Conservation (phyloP, 768 basidiomycete genomes). For the Psilocybe cyanescens region DNA sequence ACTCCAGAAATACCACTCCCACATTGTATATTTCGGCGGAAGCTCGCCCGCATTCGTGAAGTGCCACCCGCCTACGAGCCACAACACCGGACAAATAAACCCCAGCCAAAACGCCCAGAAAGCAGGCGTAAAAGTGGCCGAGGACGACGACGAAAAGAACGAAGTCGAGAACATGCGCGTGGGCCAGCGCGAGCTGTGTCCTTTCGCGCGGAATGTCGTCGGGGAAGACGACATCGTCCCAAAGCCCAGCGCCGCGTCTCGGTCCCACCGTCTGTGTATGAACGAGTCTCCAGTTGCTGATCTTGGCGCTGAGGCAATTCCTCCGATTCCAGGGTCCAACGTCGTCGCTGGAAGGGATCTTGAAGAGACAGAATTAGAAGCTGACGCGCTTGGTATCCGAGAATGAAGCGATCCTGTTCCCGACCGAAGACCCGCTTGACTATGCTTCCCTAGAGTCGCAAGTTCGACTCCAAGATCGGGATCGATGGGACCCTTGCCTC, state of each 20-base stretch:
- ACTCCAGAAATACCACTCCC: conserved; percentile 53
- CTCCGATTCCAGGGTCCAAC: neutral
- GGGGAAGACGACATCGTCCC: conserved; percentile 27
- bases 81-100: conserved; percentile 73
- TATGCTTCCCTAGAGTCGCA: conserved; percentile 3
- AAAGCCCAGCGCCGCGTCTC: conserved; percentile 40
- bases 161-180: conserved; percentile 9
- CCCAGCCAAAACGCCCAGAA: conserved; percentile 77
- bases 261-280: conserved; percentile 54
- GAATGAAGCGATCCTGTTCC: neutral
- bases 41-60: conserved; percentile 51
- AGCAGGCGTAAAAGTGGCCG: conserved; percentile 40
- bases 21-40: conserved; percentile 45
- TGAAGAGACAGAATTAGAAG: conserved; percentile 4
- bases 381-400: conserved; percentile 2
- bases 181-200: conserved; percentile 24
- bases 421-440: neutral
- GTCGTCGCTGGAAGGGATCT: neutral
- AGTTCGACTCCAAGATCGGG: conserved; percentile 17
- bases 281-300: conserved; percentile 49
- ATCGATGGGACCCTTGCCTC: conserved; percentile 5
- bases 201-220: conserved; percentile 38
- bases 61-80: conserved; percentile 81
- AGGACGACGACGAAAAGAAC: conserved; percentile 7
- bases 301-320: conserved; percentile 1